These are phyloP conservation scores for Jimgerdemannia flammicorona DNA, from an alignment of 192 early-diverging fungal species.

Conservation along the genomic window DNA sequence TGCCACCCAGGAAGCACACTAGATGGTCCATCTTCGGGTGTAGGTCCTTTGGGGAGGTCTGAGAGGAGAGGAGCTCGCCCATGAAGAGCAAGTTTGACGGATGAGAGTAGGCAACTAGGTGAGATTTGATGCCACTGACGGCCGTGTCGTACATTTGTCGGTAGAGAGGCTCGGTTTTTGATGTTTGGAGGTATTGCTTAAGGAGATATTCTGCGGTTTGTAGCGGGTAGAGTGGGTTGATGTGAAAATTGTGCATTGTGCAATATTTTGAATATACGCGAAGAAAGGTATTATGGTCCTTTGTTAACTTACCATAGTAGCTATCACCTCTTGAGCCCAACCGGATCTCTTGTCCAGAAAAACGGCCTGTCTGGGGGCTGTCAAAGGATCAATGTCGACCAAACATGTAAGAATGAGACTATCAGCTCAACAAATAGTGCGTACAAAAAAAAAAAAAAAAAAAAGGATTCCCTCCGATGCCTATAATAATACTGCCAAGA, in stretches of 20 bases:
- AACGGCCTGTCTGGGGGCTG: conserved; percentile 52
- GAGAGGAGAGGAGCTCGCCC: conserved; percentile 49
- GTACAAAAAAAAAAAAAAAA: not conserved
- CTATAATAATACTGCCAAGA: too few species aligned
- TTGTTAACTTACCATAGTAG: conserved; percentile 72
- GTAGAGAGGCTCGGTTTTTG: conserved; percentile 55
- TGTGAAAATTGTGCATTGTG: not conserved
- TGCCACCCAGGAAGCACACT: conserved; percentile 88
- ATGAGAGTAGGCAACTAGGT: conserved; percentile 52
- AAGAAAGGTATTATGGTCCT: not conserved
- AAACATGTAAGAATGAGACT: not conserved
- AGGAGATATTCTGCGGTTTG: conserved; percentile 73
- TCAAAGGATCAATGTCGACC: not conserved
- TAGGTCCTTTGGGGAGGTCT: conserved; percentile 17
- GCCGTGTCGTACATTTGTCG: conserved; percentile 64
- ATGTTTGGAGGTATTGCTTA: conserved; percentile 83
- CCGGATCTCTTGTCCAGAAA: conserved; percentile 55
- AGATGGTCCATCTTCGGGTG: conserved; percentile 87
- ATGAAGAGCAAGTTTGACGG: conserved; percentile 61
- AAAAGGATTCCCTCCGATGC: not conserved
- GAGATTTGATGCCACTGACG: conserved; percentile 58
- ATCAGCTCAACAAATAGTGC: not conserved
- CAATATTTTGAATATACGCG: not conserved
- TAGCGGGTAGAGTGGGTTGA: conserved; percentile 7
- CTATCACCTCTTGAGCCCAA: conserved; percentile 83